Evolutionary conservation across 2,329 filamentous ascomycete species (phyloP), one percentile per base, ranked within the genome.

Genomic region (Apiospora hydei): DNA sequence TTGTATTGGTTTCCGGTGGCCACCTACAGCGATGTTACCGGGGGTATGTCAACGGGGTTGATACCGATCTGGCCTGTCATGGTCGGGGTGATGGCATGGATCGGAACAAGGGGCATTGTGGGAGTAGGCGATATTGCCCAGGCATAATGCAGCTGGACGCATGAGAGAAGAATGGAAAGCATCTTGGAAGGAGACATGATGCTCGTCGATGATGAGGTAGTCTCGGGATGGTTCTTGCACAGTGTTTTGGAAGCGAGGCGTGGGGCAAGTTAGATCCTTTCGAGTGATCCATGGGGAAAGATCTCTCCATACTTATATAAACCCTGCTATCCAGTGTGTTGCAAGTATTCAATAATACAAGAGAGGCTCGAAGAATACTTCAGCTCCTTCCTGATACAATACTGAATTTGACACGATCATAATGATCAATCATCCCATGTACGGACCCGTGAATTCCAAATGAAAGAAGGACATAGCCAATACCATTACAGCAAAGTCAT

Each of bases 61-160:
- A 64, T 64, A n/a, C 57, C 57, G 18, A 64, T 64, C 34, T 64
- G 57, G 21, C 57, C 57, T 13, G 57, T 41, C 57, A 64, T 16
- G 1, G 57, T 64, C 4, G 57, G 57, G 21, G 21, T 41, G 57
- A 64, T 64, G 34, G 57, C 57, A 7, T 41, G 34, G 10, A 64
- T 21, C 21, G 57, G 57, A 2, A n/a, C 34, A 11, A 4, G 34
- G 57, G 57, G 57, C 18, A 7, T 64, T 13, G 57, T 41, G 8
- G 10, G 30, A 13, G 30, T 41, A 41, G 57, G 34, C 10, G 34
- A n/a, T 18, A n/a, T 21, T 10, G 34, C 34, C 3, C 38, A n/a
- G 34, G 10, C 34, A 41, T 38, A 7, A 64, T 13, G 57, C 13
- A 41, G 4, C 18, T 5, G 34, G 6, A 10, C 34, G 11, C 57